Evolutionary conservation across 331 rosid species (phyloP), one percentile per base, ranked within the genome.

Genomic region (Pyracantha coccinea): DNA sequence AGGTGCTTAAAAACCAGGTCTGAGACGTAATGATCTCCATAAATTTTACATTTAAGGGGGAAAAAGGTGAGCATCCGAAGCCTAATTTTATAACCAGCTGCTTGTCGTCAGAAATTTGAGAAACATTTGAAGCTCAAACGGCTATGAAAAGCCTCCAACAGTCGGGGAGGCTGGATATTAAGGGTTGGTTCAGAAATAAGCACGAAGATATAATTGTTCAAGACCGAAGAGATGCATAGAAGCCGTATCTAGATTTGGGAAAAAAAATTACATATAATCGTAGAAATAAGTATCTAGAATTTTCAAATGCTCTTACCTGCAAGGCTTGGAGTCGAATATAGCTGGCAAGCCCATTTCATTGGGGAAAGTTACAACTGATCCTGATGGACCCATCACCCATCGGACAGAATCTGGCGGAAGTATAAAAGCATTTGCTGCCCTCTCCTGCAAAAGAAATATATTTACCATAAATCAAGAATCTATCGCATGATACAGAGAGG

Each of bases 281-380:
- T 27, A 35, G 7, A 68, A 60, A 13, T 17, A 33, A 45, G 28
- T 33, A 11, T 8, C 33, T 5, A 15, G 41, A 54, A 32, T 24
- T 71, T 21, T 10, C 57, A 44, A 47, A 68, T 21, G 15, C 12
- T 44, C 31, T 33, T 80, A 89, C 90, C 87, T 87, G 88, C 76
- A 80, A 8, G 89, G 80, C 45, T 74, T 81, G 62, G 79, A 59
- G 41, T 87, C 75, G 47, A 89, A 87, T 75, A 89, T 78, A 28
- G 86, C 75, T 52, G 95, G 95, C 52, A 89, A 76, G 44, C 95
- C 92, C 55, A 89, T 78, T 58, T 84, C 87, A 27, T 70, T 68
- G 5, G 92, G 87, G 71, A 89, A 87, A 10, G 83, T 89, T n/a
- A 89, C 90, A 7, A 78, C 54, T 0, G 90, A 85, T 80, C 95